A percentile compares a stretch with the other conserved stretches of the same genome.
Evolutionary conservation across 1,139 yeast species (phyloP).

Genomic region (Zygosaccharomyces sapae): DNA sequence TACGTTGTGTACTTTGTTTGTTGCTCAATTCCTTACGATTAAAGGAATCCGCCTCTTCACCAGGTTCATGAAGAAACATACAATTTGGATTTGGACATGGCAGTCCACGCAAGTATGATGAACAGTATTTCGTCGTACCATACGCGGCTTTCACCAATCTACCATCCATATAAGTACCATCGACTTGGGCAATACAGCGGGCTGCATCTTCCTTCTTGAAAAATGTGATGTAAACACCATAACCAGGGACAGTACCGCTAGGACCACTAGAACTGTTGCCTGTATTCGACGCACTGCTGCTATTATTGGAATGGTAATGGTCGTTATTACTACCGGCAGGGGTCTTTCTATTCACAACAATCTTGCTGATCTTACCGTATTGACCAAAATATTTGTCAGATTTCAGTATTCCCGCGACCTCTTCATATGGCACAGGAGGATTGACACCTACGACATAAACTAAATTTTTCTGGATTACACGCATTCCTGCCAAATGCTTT

Average conservation of each 20-base stretch:
- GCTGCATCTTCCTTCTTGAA: constrained; percentile 92
- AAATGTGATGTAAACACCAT: constrained; percentile 95
- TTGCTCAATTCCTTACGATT: constrained; percentile 85
- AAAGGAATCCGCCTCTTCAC: constrained; percentile 97
- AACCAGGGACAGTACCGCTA: constrained; percentile 57
- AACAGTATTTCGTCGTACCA: constrained; percentile 98
- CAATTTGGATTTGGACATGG: constrained; percentile 98
- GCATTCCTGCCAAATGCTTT: constrained; percentile 92
- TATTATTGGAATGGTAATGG: constrained; percentile 40
- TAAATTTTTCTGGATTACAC: constrained; percentile 94
- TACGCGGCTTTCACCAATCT: constrained; percentile 85
- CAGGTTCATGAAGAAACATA: constrained; percentile 98
- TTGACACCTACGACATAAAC: constrained; percentile 95
- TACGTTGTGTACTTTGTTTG: constrained; percentile 27
- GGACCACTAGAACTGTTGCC: constrained; percentile 41
- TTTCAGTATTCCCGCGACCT: constrained; percentile 75
- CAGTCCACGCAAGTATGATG: constrained; percentile 89
- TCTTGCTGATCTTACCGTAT: constrained; percentile 91
- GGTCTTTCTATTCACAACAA: constrained; percentile 81
- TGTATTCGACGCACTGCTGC: constrained; percentile 40
- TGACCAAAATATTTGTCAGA: constrained; percentile 96
- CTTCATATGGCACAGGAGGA: constrained; percentile 82
- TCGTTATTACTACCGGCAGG: constrained; percentile 42
- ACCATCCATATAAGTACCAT: constrained; percentile 92
- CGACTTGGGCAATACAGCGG: constrained; percentile 86